Evolutionary conservation across 805 yeast species (phyloP).

Genomic region (Suhomyces canberraensis): DNA sequence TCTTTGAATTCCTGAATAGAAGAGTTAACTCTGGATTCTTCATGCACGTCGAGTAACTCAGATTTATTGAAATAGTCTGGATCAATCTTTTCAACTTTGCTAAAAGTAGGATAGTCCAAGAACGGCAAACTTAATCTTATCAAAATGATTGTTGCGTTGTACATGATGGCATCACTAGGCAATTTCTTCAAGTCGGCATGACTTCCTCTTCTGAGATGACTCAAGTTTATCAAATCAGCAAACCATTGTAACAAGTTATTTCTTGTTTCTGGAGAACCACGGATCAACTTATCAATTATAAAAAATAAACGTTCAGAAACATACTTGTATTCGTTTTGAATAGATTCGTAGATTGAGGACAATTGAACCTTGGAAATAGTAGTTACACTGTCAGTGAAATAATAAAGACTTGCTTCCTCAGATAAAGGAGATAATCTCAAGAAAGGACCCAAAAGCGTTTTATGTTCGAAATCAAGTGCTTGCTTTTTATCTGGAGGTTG

Average conservation of each 20-base stretch:
- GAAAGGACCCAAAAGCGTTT: slow-evolving; percentile 74
- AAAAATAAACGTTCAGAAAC: slow-evolving; percentile 61
- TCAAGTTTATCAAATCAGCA: slow-evolving; percentile 69
- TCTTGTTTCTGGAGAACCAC: slow-evolving; percentile 70
- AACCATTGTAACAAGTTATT: slow-evolving; percentile 63
- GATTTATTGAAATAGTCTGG: slow-evolving; percentile 56
- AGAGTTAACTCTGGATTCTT: slow-evolving; percentile 81
- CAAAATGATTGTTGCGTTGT: slow-evolving; percentile 66
- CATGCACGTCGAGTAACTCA: slow-evolving; percentile 59
- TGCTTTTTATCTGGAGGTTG: slow-evolving; percentile 39
- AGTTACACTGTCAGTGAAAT: slow-evolving; percentile 33
- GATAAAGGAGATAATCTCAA: slow-evolving; percentile 72
- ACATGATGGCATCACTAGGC: slow-evolving; percentile 79
- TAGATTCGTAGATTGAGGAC: slow-evolving; percentile 51
- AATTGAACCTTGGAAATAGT: slow-evolving; percentile 36
- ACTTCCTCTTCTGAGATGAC: slow-evolving; percentile 84
- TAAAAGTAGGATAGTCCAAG: slow-evolving; percentile 54
- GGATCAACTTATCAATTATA: slow-evolving; percentile 68
- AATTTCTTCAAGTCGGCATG: slow-evolving; percentile 67
- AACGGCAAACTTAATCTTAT: slow-evolving; percentile 81
- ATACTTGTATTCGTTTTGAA: slow-evolving; percentile 62
- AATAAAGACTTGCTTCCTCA: slow-evolving; percentile 44
- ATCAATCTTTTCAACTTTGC: slow-evolving; percentile 76
- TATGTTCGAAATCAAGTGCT: slow-evolving; percentile 54
- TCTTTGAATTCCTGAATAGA: slow-evolving; percentile 67